Evolutionary conservation across 805 yeast species (phyloP), one percentile per base, ranked within the genome.

Genomic region (Kazachstania africana): DNA sequence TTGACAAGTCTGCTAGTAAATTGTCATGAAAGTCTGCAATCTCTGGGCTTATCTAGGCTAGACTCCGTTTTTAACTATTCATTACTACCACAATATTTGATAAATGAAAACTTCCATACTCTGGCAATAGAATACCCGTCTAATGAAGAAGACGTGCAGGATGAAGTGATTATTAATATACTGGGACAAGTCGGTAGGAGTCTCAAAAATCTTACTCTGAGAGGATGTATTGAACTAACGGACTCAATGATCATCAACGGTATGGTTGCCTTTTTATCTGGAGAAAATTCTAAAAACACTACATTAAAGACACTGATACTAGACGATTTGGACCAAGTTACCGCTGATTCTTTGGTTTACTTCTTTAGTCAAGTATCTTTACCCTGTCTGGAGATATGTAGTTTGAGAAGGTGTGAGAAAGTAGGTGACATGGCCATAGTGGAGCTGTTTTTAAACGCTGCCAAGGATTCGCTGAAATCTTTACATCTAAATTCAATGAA

Each of bases 401-500:
- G 70, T 40, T 47, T 88, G 5, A 65, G 72, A 14, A 71, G 88
- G 40, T 84, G 94, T 48, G 55, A 67, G 5, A 68, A 69, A 2
- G 44, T 88, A 12, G 74, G 73, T 1, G 85, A 84, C 49, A 62
- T 55, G 6, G 78, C 82, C 0, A 47, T 83, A 1, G 60, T 65
- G 27, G 73, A 77, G 8, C 48, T 82, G 19, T 45, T 85, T 4
- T 48, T 62, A 3, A 94, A 83, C 40, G 72, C 81, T 2, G 67
- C 70, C 2, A 40, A 38, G 19, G 52, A 65, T 16, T 73, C 94
- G 0, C 47, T 91, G 18, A 77, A 77, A 16, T 78, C 77, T 31
- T 55, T 91, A 17, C 74, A 70, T 39, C 38, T 91, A 36, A 88
- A 88, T 49, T 81, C 95, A 0, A 48, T 84, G n/a, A 67, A 72